Evolutionary conservation across 75 land plant species (phyloP).

Genomic region (Gnetum montanum): DNA sequence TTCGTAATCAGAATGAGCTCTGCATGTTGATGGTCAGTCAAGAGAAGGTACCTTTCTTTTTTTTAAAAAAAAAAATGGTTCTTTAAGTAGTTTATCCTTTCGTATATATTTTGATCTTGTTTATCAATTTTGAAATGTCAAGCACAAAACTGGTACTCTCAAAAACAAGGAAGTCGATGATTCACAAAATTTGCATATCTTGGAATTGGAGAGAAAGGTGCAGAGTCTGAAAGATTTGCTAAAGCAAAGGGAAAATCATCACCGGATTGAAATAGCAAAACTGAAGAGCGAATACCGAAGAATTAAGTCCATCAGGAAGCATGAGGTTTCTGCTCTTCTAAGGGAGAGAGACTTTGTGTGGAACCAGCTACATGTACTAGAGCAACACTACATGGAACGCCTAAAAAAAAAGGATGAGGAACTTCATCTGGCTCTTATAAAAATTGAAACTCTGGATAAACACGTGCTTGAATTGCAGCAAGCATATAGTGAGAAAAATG

Average conservation of each 20-base stretch:
- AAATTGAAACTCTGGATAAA: conserved; percentile 18
- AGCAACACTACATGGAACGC: conserved; percentile 22
- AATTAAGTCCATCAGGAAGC: conserved; percentile 17
- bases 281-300: conserved; percentile 23
- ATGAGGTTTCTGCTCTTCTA: conserved; percentile 52
- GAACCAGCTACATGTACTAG: conserved; percentile 64
- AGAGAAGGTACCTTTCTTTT: conserved; percentile 15
- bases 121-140: not conserved
- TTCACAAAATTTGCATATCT: not conserved
- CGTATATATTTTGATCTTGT: not conserved
- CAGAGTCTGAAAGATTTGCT: not conserved
- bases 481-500: conserved; percentile 34
- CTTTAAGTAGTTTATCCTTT: not conserved
- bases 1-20: conserved; percentile 12
- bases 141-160: not conserved
- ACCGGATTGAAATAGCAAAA: conserved; percentile 20
- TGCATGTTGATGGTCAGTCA: conserved; percentile 10
- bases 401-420: conserved; percentile 24
- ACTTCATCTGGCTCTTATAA: conserved; percentile 23
- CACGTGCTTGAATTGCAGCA: conserved; percentile 33
- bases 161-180: not conserved
- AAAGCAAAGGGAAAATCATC: conserved; percentile 2
- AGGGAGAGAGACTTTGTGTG: conserved; percentile 62
- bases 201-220: not conserved
- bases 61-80: not conserved